Evolutionary conservation across 2,329 filamentous ascomycete species (phyloP).

Genomic region (Coniochaeta sp.): DNA sequence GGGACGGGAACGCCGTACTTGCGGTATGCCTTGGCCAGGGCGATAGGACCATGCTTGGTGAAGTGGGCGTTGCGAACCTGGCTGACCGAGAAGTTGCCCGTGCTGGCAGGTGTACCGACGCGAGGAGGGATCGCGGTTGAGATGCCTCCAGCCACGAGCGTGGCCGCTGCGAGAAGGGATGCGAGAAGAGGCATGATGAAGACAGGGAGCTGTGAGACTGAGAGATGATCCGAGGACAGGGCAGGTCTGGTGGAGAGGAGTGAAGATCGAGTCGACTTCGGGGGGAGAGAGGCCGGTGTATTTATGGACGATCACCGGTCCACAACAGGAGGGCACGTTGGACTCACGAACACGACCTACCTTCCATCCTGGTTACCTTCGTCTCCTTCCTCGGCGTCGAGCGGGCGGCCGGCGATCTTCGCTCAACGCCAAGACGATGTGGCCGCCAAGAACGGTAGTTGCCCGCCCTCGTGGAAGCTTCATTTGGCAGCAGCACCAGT

Average conservation of each 20-base stretch:
- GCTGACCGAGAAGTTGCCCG: slow-evolving; percentile 19
- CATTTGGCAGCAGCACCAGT: background rate
- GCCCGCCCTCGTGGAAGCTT: background rate
- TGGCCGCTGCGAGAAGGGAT: slow-evolving; percentile 3
- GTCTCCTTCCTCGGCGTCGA: background rate
- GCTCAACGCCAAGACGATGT: background rate
- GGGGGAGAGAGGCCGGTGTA: background rate
- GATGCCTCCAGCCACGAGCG: slow-evolving; percentile 2
- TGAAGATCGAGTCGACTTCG: background rate
- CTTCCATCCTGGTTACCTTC: too few species aligned
- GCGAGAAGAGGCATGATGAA: slow-evolving; percentile 6
- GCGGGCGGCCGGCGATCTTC: background rate
- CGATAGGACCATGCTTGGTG: slow-evolving; percentile 20
- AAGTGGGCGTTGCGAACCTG: slow-evolving; percentile 26
- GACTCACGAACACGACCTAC: too few species aligned
- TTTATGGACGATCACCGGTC: background rate
- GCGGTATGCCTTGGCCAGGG: slow-evolving; percentile 25
- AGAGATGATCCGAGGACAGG: background rate
- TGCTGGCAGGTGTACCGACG: background rate
- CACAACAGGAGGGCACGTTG: slow-evolving; percentile 1
- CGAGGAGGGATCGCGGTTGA: slow-evolving; percentile 3
- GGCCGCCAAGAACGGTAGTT: background rate
- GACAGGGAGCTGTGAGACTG: background rate
- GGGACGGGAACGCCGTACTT: slow-evolving; percentile 26
- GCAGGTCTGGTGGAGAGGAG: background rate